A percentile compares a stretch with the other conserved stretches of the same genome.
phyloP scores from a whole-genome alignment of 495 filamentous ascomycete genomes.

The Staphylotrichum longicolle region DNA sequence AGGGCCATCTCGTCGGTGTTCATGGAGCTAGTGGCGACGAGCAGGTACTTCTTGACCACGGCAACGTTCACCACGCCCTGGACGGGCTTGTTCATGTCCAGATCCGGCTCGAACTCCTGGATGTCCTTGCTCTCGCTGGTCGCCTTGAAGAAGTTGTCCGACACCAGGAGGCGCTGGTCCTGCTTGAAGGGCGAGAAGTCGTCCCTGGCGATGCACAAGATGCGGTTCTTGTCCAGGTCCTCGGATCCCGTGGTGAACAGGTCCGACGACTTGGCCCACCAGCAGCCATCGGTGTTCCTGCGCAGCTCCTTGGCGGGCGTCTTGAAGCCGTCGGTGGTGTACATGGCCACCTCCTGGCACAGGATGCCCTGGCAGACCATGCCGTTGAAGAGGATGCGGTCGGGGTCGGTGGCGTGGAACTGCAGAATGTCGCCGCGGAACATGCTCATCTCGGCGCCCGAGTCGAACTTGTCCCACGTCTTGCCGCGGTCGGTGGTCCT shows the following conservation, averaged over 20 bases:
- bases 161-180: conserved; percentile 72
- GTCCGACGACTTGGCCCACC: conserved; percentile 75
- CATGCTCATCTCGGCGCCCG: conserved; percentile 47
- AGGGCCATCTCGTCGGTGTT: conserved; percentile 87
- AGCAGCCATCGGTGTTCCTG: conserved; percentile 65
- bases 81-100: conserved; percentile 69
- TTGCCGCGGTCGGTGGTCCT: conserved; percentile 76
- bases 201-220: conserved; percentile 75
- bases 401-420: conserved; percentile 78
- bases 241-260: conserved; percentile 65
- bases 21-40: conserved; percentile 74
- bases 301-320: conserved; percentile 59
- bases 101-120: conserved; percentile 65
- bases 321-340: conserved; percentile 82
- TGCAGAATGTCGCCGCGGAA: conserved; percentile 52
- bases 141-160: conserved; percentile 70
- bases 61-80: conserved; percentile 73
- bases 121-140: conserved; percentile 46
- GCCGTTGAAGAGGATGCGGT: conserved; percentile 79
- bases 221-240: conserved; percentile 58
- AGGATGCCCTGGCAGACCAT: conserved; percentile 60
- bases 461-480: conserved; percentile 71
- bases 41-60: conserved; percentile 76
- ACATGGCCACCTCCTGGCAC: conserved; percentile 61
- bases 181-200: conserved; percentile 57